Percentiles rank a stretch among this genome's conserved stretches.
These are phyloP conservation scores for Pichia heedii DNA, from an alignment of 805 yeast species.

Conservation along the genomic window DNA sequence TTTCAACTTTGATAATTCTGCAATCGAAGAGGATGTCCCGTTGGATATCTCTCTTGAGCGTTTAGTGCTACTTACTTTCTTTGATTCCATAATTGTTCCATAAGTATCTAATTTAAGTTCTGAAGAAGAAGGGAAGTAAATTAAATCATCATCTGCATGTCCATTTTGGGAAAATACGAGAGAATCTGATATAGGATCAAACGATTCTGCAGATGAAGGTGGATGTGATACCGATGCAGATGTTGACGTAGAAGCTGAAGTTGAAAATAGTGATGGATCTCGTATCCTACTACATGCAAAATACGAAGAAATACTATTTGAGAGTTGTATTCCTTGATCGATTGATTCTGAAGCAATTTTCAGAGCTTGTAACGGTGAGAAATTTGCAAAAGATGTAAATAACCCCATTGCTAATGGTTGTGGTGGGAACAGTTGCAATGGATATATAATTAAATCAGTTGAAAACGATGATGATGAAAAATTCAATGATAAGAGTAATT, in stretches of 20 bases:
- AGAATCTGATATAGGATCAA: neutral
- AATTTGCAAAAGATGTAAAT: conserved; percentile 14
- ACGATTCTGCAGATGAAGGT: neutral
- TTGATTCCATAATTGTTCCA: neutral
- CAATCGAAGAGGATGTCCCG: neutral
- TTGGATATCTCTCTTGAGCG: conserved; percentile 14
- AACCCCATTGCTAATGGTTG: conserved; percentile 12
- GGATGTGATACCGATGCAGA: neutral
- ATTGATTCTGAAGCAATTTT: conserved; percentile 18
- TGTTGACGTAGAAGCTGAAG: neutral
- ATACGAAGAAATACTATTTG: neutral
- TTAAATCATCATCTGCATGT: conserved; percentile 21
- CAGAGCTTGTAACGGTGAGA: conserved; percentile 13
- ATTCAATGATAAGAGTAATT: conserved; percentile 2
- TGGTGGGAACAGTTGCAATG: conserved; percentile 13
- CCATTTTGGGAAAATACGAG: conserved; percentile 14
- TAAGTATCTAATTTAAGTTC: neutral
- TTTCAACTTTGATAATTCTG: neutral
- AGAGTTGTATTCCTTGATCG: conserved; percentile 11
- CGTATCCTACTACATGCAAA: too few species aligned
- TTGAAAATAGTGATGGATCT: too few species aligned
- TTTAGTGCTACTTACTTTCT: conserved; percentile 11
- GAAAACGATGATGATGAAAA: neutral
- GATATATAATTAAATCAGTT: conserved; percentile 8
- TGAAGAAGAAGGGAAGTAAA: neutral